Evolutionary conservation across 164 flowering plant species (phyloP).

Genomic region (Hamamelis virginiana): DNA sequence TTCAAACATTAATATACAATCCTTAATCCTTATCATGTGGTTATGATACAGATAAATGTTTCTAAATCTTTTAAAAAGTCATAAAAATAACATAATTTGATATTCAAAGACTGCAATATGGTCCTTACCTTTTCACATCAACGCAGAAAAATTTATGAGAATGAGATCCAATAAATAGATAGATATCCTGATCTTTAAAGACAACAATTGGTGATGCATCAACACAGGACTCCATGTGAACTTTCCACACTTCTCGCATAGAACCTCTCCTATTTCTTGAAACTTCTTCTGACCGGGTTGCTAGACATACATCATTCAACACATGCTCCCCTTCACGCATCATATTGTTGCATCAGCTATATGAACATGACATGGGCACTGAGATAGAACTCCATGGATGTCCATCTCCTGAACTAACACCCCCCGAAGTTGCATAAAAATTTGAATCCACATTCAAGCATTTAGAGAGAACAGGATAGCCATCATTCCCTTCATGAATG

Average conservation of each 20-base stretch:
- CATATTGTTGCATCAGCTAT: slow-evolving; percentile 75
- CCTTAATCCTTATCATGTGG: too few species aligned
- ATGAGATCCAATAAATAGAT: slow-evolving; percentile 83
- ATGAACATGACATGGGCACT: slow-evolving; percentile 37
- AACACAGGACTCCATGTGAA: slow-evolving; percentile 77
- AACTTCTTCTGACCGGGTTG: slow-evolving; percentile 31
- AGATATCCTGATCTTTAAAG: slow-evolving; percentile 39
- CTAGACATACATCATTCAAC: slow-evolving; percentile 15
- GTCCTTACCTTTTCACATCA: slow-evolving; percentile 62
- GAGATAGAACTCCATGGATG: slow-evolving; percentile 33
- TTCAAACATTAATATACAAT: neutral
- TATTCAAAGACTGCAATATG: neutral
- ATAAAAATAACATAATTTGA: neutral
- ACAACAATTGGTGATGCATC: slow-evolving; percentile 92
- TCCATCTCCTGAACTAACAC: slow-evolving; percentile 10
- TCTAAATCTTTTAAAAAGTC: neutral
- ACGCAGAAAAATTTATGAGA: slow-evolving; percentile 66
- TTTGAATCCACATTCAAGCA: slow-evolving; percentile 38
- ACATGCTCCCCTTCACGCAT: slow-evolving; percentile 29
- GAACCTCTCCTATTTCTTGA: slow-evolving; percentile 34
- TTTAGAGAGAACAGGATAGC: slow-evolving; percentile 29
- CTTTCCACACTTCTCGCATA: slow-evolving; percentile 70
- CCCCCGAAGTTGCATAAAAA: slow-evolving; percentile 5
- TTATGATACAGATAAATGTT: neutral
- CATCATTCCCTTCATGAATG: slow-evolving; percentile 9